Evolutionary conservation across 345 rosid species (phyloP).

Genomic region (Brassica carinata): DNA sequence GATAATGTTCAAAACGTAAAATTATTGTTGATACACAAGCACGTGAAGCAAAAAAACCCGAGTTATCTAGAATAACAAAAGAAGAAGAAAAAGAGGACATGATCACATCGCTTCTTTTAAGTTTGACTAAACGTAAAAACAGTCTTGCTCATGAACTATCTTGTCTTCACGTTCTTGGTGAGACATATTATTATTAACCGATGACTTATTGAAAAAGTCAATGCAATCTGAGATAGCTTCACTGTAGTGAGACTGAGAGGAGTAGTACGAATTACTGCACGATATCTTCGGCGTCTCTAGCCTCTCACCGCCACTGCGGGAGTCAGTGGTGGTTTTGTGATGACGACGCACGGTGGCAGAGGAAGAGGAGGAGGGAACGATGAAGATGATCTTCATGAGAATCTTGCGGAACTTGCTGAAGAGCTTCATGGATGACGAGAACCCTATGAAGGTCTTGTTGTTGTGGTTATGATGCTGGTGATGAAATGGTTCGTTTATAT

Average conservation of each 20-base stretch:
- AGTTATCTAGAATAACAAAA: background rate
- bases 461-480: background rate
- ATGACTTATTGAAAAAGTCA: constrained; percentile 84
- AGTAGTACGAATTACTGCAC: constrained; percentile 76
- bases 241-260: constrained; percentile 74
- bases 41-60: background rate
- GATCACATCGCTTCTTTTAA: background rate
- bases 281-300: constrained; percentile 82
- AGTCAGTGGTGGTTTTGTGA: background rate
- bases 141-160: constrained; percentile 3
- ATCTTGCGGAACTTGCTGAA: constrained; percentile 70
- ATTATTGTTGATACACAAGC: background rate
- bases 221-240: constrained; percentile 92
- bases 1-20: background rate
- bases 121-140: constrained; percentile 23
- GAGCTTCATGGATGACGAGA: constrained; percentile 70
- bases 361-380: constrained; percentile 44
- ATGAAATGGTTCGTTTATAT: constrained; percentile 42
- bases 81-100: background rate
- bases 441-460: constrained; percentile 33
- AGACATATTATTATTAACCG: constrained; percentile 23
- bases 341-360: constrained; percentile 19
- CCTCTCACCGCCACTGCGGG: constrained; percentile 39
- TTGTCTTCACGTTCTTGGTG: constrained; percentile 25
- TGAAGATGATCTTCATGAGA: constrained; percentile 57